Evolutionary conservation across 2,329 filamentous ascomycete genomes (phyloP).

Genomic region (Colletotrichum chlorophyti): DNA sequence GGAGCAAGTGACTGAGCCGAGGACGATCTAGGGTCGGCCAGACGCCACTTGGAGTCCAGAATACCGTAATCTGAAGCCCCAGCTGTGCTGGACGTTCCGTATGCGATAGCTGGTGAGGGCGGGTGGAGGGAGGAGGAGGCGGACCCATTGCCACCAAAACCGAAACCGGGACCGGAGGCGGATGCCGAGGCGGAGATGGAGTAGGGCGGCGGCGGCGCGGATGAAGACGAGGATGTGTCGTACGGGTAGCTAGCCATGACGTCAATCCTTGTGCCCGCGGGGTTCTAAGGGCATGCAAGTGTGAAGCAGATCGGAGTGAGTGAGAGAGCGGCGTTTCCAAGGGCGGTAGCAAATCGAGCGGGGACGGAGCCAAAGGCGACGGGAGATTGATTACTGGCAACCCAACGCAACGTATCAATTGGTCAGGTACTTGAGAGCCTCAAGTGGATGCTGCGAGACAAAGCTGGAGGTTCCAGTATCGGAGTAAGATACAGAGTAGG

Average conservation of each 20-base stretch:
- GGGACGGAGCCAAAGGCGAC: too few relatives aligned
- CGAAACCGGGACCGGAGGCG: constrained; percentile 20
- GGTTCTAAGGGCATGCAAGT: too few relatives aligned
- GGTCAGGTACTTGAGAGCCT: too few relatives aligned
- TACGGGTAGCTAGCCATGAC: constrained; percentile 20
- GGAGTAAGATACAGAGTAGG: too few relatives aligned
- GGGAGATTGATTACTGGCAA: too few relatives aligned
- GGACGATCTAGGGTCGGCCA: constrained; percentile 54
- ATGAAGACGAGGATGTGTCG: constrained; percentile 18
- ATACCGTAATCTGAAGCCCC: constrained; percentile 3
- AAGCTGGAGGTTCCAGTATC: too few relatives aligned
- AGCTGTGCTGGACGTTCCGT: background rate
- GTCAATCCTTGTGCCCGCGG: constrained; percentile 6
- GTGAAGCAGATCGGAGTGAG: too few relatives aligned
- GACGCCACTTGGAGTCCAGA: constrained; percentile 30
- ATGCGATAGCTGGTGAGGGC: background rate
- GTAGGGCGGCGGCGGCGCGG: constrained; percentile 25
- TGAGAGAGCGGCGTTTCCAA: too few relatives aligned
- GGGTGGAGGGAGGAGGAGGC: constrained; percentile 18
- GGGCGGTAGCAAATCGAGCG: too few relatives aligned
- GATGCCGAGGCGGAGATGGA: constrained; percentile 21
- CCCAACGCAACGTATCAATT: too few relatives aligned
- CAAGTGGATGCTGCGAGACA: too few relatives aligned
- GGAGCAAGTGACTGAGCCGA: constrained; percentile 48
- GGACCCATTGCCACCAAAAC: constrained; percentile 18